phyloP scores from a whole-genome alignment of 2,329 filamentous ascomycete genomes.

The Pseudopithomyces maydicus region DNA sequence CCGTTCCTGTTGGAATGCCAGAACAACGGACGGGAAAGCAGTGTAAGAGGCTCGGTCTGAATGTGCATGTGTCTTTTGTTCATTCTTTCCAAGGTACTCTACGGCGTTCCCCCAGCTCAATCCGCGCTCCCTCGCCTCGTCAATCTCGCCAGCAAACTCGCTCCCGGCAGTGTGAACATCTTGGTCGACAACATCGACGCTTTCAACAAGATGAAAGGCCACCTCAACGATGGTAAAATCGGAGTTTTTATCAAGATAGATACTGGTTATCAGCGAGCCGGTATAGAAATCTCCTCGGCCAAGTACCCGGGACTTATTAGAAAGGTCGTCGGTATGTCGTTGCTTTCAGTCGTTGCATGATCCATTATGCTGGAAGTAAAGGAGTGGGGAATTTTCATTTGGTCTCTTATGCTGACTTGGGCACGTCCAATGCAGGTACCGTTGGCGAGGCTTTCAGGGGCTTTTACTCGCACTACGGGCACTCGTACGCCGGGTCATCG shows the following conservation, averaged over 20 bases:
- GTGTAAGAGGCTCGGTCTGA: conserved; percentile 52
- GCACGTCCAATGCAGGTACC: not conserved
- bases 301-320: conserved; percentile 55
- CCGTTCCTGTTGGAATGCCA: conserved; percentile 66
- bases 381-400: too few relatives aligned
- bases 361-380: too few relatives aligned
- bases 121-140: conserved; percentile 66
- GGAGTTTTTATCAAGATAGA: conserved; percentile 75
- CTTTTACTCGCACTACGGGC: conserved; percentile 74
- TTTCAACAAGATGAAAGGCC: conserved; percentile 51
- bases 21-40: conserved; percentile 59
- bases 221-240: conserved; percentile 42
- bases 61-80: not conserved
- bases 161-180: conserved; percentile 60
- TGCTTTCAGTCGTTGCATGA: too few relatives aligned
- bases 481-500: conserved; percentile 66
- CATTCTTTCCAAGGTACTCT: conserved; percentile 60
- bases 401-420: too few relatives aligned
- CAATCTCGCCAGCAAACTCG: conserved; percentile 60
- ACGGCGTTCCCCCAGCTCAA: conserved; percentile 71
- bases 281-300: conserved; percentile 60
- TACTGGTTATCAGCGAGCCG: conserved; percentile 73
- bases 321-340: conserved; percentile 44
- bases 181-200: conserved; percentile 70
- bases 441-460: conserved; percentile 58